Conservation (phyloP, 2,329 filamentous ascomycete genomes). For the Cyphellophora attinorum region DNA sequence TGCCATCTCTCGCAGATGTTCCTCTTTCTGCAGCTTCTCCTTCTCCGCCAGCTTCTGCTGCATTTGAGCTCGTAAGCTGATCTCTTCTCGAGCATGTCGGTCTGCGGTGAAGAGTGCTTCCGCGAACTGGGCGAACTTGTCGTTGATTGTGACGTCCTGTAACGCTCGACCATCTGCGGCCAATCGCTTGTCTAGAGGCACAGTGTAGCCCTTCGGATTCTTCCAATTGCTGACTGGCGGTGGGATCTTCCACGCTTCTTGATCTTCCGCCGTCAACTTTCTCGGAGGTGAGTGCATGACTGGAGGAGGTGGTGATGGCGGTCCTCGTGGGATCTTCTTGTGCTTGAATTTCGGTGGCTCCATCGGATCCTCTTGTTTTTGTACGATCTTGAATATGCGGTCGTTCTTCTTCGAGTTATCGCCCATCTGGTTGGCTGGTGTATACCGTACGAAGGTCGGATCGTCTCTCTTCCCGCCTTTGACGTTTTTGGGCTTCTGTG, state of each 20-base stretch:
- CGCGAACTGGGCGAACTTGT: slow-evolving; percentile 94
- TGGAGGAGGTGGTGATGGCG: slow-evolving; percentile 83
- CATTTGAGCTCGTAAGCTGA: slow-evolving; percentile 85
- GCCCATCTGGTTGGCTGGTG: slow-evolving; percentile 94
- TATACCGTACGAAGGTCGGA: slow-evolving; percentile 90
- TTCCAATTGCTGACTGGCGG: slow-evolving; percentile 97
- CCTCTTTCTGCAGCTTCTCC: slow-evolving; percentile 90
- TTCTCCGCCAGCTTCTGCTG: slow-evolving; percentile 94
- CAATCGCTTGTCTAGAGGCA: slow-evolving; percentile 87
- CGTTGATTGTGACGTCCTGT: slow-evolving; percentile 92
- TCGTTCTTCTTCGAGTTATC: slow-evolving; percentile 77
- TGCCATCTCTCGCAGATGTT: slow-evolving; percentile 75
- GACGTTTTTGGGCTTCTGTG: slow-evolving; percentile 91
- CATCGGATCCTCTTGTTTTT: slow-evolving; percentile 87
- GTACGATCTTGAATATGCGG: slow-evolving; percentile 96
- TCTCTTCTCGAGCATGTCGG: slow-evolving; percentile 87
- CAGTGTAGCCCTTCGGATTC: slow-evolving; percentile 96
- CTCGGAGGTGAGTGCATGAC: slow-evolving; percentile 91
- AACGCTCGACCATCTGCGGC: slow-evolving; percentile 86
- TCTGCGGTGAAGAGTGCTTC: slow-evolving; percentile 93
- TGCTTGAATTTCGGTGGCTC: slow-evolving; percentile 98
- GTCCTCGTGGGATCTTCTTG: slow-evolving; percentile 87
- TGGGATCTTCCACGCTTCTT: slow-evolving; percentile 89
- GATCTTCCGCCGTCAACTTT: slow-evolving; percentile 92
- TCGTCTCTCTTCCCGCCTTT: slow-evolving; percentile 72